Evolutionary conservation across 805 yeast species (phyloP), one percentile per base, ranked within the genome.

Genomic region (Peterozyma xylosa): DNA sequence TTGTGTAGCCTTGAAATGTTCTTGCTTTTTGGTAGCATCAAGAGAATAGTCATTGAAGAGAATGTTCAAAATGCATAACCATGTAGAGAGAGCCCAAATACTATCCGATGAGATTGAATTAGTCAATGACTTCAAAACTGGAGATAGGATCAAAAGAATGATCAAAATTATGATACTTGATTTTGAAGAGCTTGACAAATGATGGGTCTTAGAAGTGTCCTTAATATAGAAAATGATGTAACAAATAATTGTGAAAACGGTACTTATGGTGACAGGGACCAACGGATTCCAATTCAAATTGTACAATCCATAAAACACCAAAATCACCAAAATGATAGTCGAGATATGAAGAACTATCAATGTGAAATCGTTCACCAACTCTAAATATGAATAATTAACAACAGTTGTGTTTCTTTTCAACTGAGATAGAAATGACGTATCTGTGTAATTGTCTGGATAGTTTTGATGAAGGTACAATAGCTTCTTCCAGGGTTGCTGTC

Each of bases 371-470:
- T 68, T 66, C n/a, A 73, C 70, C n/a, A 88, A 64, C 38, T 78
- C 75, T 67, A 70, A 63, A 53, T 74, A 82, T 1, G 85, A 72
- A 58, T 87, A 82, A 42, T 69, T 70, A 16, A 76, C 74, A 32
- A 87, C 93, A 3, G 90, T 80, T 21, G 88, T 69, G 62, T 88
- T 88, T 35, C 93, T 67, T 50, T 78, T 78, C 47, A 88, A 69
- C 57, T 85, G 95, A 3, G 88, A 78, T n/a, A 90, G 68, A 57
- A 91, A 91, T 2, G 89, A 74, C 2, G 67, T 63, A 57, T 89
- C 95, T 1, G 96, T 91, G 63, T 86, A 87, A 61, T 90, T 93
- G 59, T 91, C 99, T 0, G 96, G 95, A 56, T 80, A 90, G 11
- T 84, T 84, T 58, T 90, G 96, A 45, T 76, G 73, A 32, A 84